phyloP scores from a whole-genome alignment of 148 eudicot species.

The Spergularia marina region DNA sequence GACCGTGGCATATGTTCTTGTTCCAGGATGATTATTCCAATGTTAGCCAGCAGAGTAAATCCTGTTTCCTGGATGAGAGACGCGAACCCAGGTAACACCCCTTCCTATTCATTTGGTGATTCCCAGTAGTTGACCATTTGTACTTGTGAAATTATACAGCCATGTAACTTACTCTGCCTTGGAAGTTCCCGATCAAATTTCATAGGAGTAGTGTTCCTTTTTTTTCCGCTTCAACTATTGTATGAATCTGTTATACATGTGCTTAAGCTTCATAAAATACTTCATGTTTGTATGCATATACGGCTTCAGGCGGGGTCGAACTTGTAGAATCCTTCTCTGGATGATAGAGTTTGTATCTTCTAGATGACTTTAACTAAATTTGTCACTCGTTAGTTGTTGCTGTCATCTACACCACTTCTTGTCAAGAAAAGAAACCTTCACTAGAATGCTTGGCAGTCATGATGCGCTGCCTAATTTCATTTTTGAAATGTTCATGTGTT shows the following conservation, averaged over 20 bases:
- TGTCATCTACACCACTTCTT: not conserved
- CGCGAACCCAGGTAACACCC: constrained; percentile 21
- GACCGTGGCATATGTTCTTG: not conserved
- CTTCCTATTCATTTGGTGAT: constrained; percentile 7
- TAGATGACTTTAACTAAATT: not conserved
- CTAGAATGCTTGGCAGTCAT: not conserved
- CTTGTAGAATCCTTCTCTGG: no score
- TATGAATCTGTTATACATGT: not conserved
- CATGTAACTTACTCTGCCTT: not conserved
- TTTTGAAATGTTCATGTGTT: not conserved
- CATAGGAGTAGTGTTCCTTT: not conserved
- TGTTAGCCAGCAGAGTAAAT: constrained; percentile 16
- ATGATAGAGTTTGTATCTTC: no score
- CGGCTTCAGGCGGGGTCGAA: not conserved
- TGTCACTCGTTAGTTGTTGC: no score
- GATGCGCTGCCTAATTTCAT: not conserved
- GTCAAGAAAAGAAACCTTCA: not conserved
- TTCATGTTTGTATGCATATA: not conserved
- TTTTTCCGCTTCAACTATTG: not conserved
- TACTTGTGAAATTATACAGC: not conserved
- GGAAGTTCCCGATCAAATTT: not conserved
- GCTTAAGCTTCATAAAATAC: not conserved
- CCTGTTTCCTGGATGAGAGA: constrained; percentile 15
- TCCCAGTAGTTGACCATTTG: not conserved
- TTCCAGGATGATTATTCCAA: constrained; percentile 24